phyloP scores from a whole-genome alignment of 2,329 filamentous ascomycete species.

The Magnaporthiopsis poae region DNA sequence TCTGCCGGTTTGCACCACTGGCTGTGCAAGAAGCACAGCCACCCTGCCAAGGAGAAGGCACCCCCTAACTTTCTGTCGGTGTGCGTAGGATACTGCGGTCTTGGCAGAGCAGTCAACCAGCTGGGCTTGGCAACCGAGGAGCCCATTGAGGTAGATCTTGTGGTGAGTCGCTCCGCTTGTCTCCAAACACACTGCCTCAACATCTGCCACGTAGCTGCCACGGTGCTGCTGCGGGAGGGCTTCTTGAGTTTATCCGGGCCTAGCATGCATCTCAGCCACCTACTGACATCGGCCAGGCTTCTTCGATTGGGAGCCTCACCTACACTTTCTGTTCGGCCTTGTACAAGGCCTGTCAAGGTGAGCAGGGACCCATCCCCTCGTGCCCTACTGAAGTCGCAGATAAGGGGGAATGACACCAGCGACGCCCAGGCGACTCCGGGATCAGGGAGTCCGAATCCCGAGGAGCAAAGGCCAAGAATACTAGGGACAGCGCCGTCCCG shows the following conservation, averaged over 20 bases:
- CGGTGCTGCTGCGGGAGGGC: no score
- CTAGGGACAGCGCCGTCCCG: constrained; percentile 17
- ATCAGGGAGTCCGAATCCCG: constrained; percentile 36
- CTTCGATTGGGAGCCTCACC: constrained; percentile 72
- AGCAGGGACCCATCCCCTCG: constrained; percentile 7
- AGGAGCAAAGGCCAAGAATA: constrained; percentile 22
- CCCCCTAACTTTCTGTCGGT: neutral
- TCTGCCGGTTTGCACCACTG: constrained; percentile 10
- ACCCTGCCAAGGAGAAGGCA: neutral
- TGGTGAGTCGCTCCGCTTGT: constrained; percentile 37
- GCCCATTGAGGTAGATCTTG: constrained; percentile 60
- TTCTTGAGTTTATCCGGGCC: no score
- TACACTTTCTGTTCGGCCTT: constrained; percentile 52
- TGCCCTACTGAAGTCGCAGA: no score
- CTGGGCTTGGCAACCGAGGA: constrained; percentile 50
- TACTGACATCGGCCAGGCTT: constrained; percentile 39
- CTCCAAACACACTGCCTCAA: constrained; percentile 11
- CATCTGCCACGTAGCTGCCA: neutral
- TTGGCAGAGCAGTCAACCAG: constrained; percentile 55
- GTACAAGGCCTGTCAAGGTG: constrained; percentile 47
- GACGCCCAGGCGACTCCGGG: constrained; percentile 29
- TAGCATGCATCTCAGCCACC: no score
- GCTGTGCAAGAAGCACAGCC: neutral
- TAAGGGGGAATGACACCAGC: constrained; percentile 7
- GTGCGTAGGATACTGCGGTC: constrained; percentile 57